phyloP scores from a whole-genome alignment of 108 stramenopile species.

The Fragilaria crotonensis region DNA sequence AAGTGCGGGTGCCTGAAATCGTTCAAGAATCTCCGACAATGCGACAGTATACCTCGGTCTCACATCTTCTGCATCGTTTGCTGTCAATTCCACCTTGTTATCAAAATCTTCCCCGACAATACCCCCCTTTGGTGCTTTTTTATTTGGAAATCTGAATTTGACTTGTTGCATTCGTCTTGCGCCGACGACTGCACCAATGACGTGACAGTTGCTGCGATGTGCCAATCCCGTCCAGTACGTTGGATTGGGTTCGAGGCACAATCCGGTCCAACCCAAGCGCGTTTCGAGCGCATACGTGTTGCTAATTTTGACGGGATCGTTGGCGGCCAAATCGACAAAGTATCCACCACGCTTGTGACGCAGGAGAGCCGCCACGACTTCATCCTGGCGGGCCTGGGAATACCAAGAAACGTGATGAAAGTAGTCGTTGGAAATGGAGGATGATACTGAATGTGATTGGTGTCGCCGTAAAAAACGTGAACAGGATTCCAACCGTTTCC shows the following conservation, averaged over 20 bases:
- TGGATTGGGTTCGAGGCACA: slow-evolving; percentile 20
- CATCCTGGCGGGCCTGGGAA: slow-evolving; percentile 23
- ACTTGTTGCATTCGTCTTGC: slow-evolving; percentile 23
- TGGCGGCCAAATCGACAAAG: slow-evolving; percentile 38
- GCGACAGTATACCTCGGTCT: slow-evolving; percentile 26
- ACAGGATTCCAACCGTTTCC: slow-evolving; percentile 13
- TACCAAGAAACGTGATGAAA: slow-evolving; percentile 10
- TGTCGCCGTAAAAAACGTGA: slow-evolving; percentile 15
- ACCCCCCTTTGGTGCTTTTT: slow-evolving; percentile 21
- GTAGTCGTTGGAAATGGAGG: slow-evolving; percentile 6
- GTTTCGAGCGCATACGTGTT: slow-evolving; percentile 22
- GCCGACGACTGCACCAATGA: slow-evolving; percentile 42
- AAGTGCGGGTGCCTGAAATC: slow-evolving; percentile 27
- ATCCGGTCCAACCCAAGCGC: slow-evolving; percentile 7
- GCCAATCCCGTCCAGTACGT: slow-evolving; percentile 7
- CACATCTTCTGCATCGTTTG: not conserved
- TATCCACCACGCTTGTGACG: slow-evolving; percentile 22
- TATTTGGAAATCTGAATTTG: slow-evolving; percentile 26
- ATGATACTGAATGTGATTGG: not conserved
- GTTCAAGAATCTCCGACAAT: slow-evolving; percentile 32
- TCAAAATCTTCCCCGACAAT: slow-evolving; percentile 17
- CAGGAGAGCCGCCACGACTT: slow-evolving; percentile 11
- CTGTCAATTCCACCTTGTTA: slow-evolving; percentile 9
- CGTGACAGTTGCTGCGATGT: slow-evolving; percentile 18
- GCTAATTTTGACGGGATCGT: slow-evolving; percentile 22